Conservation (phyloP, 345 rosid genomes). For the Syzygium aromaticum region DNA sequence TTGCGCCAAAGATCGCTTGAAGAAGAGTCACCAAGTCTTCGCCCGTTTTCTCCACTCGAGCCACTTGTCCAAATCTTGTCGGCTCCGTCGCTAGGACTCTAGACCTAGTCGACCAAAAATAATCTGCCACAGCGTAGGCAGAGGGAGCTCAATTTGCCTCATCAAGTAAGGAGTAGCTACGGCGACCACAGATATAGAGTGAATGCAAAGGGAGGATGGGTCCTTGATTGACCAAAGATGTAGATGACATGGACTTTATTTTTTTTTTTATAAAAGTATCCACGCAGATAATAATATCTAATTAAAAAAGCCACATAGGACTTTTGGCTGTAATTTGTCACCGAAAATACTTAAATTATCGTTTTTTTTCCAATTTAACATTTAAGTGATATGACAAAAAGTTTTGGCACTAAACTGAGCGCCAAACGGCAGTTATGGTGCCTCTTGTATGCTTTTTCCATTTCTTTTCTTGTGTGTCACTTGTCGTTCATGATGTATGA, state of each 20-base stretch:
- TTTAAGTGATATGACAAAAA: not conserved
- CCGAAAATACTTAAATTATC: not conserved
- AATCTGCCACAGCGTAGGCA: not conserved
- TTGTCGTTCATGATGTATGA: not conserved
- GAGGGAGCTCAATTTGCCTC: not conserved
- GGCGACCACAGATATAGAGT: not conserved
- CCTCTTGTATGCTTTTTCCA: no score
- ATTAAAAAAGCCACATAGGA: not conserved
- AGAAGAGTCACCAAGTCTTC: not conserved
- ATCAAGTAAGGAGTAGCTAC: not conserved
- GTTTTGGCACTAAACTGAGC: not conserved
- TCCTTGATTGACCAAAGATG: not conserved
- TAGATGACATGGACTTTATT: not conserved
- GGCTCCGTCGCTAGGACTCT: not conserved
- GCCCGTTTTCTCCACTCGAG: not conserved
- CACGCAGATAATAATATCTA: not conserved
- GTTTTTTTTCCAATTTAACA: not conserved
- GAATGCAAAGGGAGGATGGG: not conserved
- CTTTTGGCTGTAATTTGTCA: not conserved
- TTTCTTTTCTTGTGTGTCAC: no score
- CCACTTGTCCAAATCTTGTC: not conserved
- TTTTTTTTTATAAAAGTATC: not conserved
- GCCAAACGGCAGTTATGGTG: rapidly evolving
- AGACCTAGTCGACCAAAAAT: not conserved
- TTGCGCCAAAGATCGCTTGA: not conserved